A percentile compares a stretch with the other conserved stretches of the same genome.
Conservation (phyloP, 1,284 basidiomycete species). For the Leccinum glutinopallens region DNA sequence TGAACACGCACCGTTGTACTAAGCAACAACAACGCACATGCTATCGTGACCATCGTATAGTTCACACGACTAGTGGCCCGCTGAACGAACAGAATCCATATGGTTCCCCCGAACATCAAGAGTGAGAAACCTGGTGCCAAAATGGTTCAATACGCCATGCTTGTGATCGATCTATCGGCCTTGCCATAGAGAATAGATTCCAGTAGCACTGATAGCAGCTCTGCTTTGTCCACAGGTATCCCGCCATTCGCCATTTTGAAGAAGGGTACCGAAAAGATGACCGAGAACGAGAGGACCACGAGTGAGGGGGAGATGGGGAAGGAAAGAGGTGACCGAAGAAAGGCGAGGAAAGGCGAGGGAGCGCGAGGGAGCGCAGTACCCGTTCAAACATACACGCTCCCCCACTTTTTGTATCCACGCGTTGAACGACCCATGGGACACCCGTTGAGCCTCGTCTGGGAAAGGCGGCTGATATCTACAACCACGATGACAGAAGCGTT, state of each 20-base stretch:
- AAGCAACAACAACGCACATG: constrained; percentile 4
- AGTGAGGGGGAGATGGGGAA: too few species aligned
- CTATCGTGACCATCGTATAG: constrained; percentile 4
- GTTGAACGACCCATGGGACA: background rate
- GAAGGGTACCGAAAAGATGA: background rate
- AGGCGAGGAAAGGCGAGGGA: background rate
- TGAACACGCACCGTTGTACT: constrained; percentile 13
- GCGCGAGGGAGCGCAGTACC: background rate
- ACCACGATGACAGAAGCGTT: background rate
- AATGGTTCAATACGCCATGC: background rate
- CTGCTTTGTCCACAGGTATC: constrained; percentile 12
- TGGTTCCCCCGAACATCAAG: constrained; percentile 16
- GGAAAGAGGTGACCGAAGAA: background rate
- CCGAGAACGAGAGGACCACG: too few species aligned
- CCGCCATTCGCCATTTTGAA: background rate
- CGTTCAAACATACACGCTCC: background rate
- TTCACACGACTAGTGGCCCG: background rate
- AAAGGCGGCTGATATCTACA: background rate
- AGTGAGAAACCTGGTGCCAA: constrained; percentile 8
- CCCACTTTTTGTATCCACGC: background rate
- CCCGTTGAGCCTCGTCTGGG: background rate
- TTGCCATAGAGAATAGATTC: constrained; percentile 11
- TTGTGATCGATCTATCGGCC: background rate
- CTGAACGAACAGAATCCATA: constrained; percentile 1
- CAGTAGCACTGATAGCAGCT: constrained; percentile 10